Conservation (phyloP, 2,329 filamentous ascomycete species). For the Coniosporium uncinatum region DNA sequence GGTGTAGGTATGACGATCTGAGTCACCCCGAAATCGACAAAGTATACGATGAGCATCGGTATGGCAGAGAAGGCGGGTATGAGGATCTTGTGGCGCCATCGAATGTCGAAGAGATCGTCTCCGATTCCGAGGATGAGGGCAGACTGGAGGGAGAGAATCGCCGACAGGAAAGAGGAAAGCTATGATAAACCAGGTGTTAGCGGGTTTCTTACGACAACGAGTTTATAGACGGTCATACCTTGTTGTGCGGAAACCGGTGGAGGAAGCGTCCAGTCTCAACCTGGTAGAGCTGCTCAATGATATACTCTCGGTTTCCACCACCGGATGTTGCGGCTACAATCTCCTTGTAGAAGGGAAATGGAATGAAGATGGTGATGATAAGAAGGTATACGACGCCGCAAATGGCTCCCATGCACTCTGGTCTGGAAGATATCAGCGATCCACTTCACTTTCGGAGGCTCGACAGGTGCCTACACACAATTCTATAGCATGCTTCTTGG, state of each 20-base stretch:
- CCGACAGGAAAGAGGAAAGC: constrained; percentile 93
- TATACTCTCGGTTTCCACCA: constrained; percentile 77
- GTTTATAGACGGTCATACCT: constrained; percentile 54
- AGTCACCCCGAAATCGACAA: constrained; percentile 97
- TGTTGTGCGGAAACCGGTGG: constrained; percentile 91
- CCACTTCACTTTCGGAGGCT: constrained; percentile 2
- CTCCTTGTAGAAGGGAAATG: constrained; percentile 97
- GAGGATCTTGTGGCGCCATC: constrained; percentile 98
- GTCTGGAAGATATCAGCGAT: constrained; percentile 37
- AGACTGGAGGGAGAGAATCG: constrained; percentile 86
- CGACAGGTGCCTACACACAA: constrained; percentile 47
- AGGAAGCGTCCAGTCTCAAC: constrained; percentile 80
- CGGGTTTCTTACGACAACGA: too few relatives aligned
- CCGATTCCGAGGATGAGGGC: constrained; percentile 89
- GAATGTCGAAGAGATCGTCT: constrained; percentile 96
- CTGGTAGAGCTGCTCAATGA: constrained; percentile 49
- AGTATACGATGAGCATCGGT: constrained; percentile 93
- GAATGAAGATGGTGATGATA: constrained; percentile 85
- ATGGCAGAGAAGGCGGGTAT: constrained; percentile 93
- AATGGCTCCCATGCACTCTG: constrained; percentile 94
- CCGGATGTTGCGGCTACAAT: constrained; percentile 94
- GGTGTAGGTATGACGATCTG: constrained; percentile 88
- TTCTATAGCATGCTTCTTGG: constrained; percentile 68
- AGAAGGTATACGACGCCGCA: constrained; percentile 92
- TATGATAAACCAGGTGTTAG: constrained; percentile 28